Evolutionary conservation across 108 stramenopile species (phyloP), one percentile per base, ranked within the genome.

Genomic region (Stephanodiscus triporus): DNA sequence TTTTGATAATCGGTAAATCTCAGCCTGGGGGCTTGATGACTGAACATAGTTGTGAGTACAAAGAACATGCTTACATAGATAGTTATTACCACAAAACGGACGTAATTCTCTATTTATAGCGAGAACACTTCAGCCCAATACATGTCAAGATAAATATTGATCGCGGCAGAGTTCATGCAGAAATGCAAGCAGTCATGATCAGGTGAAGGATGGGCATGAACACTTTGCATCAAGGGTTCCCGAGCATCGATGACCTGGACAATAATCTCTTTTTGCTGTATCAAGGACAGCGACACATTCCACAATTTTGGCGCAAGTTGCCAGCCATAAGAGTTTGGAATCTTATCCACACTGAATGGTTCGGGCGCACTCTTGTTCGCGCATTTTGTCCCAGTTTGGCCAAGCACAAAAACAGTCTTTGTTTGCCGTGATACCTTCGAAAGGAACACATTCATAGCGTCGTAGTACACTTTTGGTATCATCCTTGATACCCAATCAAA

Each of bases 81-180:
- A n/a, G n/a, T n/a, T n/a, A n/a, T n/a, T n/a, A n/a, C n/a, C n/a
- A n/a, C n/a, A 9, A 40, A 4, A 11, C 11, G 1, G 11, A 40
- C 11, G 11, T 9, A 11, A 40, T 40, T 8, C 40, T 40, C 40
- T 40, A 9, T 40, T 40, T 9, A 40, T 1, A 40, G 40, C 5
- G 55, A 55, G 55, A 71, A 61, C 23, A 62, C 60, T 49, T 71
- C 70, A 34, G 24, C 49, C 70, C 70, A 71, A 34, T 61, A 71
- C 19, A 60, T 71, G 34, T 71, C 70, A 32, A 71, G 70, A 37
- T 71, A 71, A 50, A 71, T 71, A 42, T 71, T 71, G 2, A 71
- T 20, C 10, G 70, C 70, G 56, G 70, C 58, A 20, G 70, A 71
- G 49, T 71, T 71, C 70, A 71, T 71, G 45, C 70, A 71, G 30